phyloP scores from a whole-genome alignment of 768 basidiomycete species.

The Mycena polygramma region DNA sequence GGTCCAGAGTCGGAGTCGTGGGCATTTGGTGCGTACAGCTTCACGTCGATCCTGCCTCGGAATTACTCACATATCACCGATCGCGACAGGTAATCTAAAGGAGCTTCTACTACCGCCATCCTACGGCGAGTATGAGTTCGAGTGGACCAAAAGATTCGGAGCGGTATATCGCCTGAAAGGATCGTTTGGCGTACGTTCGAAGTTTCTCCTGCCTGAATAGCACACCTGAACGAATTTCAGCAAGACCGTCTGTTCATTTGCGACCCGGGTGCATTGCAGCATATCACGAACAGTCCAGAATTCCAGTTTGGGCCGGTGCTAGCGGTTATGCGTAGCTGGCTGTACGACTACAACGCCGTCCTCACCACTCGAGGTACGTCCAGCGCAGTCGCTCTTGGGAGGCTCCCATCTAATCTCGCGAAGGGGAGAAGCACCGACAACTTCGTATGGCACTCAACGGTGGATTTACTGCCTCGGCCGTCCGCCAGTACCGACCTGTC shows the following conservation, averaged over 20 bases:
- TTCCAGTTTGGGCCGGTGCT: constrained; percentile 18
- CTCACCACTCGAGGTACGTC: constrained; percentile 10
- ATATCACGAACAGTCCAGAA: constrained; percentile 16
- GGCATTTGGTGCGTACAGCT: constrained; percentile 20
- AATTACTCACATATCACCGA: constrained; percentile 2
- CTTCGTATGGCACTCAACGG: constrained; percentile 16
- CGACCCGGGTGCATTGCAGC: constrained; percentile 12
- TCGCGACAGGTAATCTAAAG: constrained; percentile 18
- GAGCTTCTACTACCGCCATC: constrained; percentile 18
- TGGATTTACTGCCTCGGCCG: constrained; percentile 23
- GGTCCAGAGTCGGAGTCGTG: constrained; percentile 23
- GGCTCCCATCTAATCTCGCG: not conserved
- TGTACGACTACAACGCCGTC: constrained; percentile 8
- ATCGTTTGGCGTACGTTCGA: constrained; percentile 13
- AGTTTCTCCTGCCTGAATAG: not conserved
- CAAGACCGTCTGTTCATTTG: constrained; percentile 20
- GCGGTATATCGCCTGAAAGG: constrained; percentile 18
- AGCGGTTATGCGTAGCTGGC: constrained; percentile 21
- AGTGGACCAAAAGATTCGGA: constrained; percentile 13
- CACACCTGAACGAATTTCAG: constrained; percentile 3
- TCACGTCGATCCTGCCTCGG: not conserved
- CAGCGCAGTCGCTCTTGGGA: not conserved
- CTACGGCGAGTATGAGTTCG: constrained; percentile 22
- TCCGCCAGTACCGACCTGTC: constrained; percentile 19
- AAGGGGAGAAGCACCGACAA: constrained; percentile 19